phyloP scores from a whole-genome alignment of 192 early-diverging fungal species.

The Radiomyces spectabilis region DNA sequence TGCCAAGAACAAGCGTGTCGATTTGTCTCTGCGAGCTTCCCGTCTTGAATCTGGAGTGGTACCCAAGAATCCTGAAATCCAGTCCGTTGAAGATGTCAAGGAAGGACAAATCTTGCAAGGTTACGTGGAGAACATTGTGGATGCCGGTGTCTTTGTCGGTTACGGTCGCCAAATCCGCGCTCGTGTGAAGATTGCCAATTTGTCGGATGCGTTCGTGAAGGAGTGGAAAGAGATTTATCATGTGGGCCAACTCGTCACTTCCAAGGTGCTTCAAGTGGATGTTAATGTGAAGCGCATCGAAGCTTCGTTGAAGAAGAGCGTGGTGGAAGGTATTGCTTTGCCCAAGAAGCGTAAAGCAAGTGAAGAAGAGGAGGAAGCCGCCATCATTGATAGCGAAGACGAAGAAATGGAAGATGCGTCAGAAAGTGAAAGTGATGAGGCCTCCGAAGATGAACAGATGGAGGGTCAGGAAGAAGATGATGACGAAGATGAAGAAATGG shows the following conservation, averaged over 20 bases:
- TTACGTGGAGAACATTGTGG: constrained; percentile 62
- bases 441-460: not conserved
- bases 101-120: constrained; percentile 63
- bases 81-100: constrained; percentile 43
- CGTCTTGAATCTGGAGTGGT: constrained; percentile 27
- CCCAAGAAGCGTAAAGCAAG: constrained; percentile 27
- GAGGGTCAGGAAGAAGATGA: constrained; percentile 11
- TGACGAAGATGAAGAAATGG: constrained; percentile 24
- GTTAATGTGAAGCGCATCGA: constrained; percentile 51
- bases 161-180: constrained; percentile 55
- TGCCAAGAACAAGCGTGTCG: constrained; percentile 44
- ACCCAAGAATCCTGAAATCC: constrained; percentile 41
- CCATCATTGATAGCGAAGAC: no score
- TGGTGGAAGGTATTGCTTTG: constrained; percentile 21
- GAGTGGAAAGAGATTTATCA: constrained; percentile 73
- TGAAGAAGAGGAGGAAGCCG: constrained; percentile 26
- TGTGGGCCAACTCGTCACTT: constrained; percentile 71
- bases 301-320: constrained; percentile 63
- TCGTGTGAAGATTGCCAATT: constrained; percentile 78
- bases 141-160: constrained; percentile 69
- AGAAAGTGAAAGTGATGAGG: constrained; percentile 24
- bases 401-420: constrained; percentile 15
- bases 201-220: constrained; percentile 81
- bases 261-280: constrained; percentile 58
- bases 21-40: constrained; percentile 57